Evolutionary conservation across 805 yeast genomes (phyloP), one percentile per base, ranked within the genome.

Genomic region (Yarrowia sp.): DNA sequence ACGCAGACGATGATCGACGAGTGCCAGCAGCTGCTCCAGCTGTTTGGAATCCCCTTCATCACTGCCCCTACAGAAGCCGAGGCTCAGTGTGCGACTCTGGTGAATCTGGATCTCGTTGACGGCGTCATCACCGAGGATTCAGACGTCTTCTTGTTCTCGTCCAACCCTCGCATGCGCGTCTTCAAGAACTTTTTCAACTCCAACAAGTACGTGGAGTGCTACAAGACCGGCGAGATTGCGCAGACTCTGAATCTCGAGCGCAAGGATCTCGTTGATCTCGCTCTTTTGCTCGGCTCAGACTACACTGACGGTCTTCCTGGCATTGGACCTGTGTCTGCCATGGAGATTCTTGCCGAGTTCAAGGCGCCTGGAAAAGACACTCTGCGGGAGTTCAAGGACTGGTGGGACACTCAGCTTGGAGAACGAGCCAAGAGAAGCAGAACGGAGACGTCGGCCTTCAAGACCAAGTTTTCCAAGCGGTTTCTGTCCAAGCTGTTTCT

Each of bases 51-150:
- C 4, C 99, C 99, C 0, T 94, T 84, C 67, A 81, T 94, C 9
- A 89, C 96, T 0, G 97, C 99, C 0, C 99, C 99, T 0, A 90
- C 90, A 92, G 99, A 94, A 74, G 99, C 99, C 1, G 99, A 94
- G 75, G 98, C 99, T 0, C 99, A 94, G 70, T 94, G 99, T 75
- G 97, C 97, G 0, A 89, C 87, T 66, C 74, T 94, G 6, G 73
- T 84, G 38, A 70, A 73, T n/a, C 72, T 91, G 21, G 83, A 81
- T 0, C 76, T 94, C 18, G 97, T 93, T 4, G 98, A 94, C 73
- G 99, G 99, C 0, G 87, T 94, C 6, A 86, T 94, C 22, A 94
- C 99, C 0, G 99, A 94, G 74, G 99, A 94, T 77, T 90, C 97
- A 66, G 99, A 94, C 80, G 91, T 96, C 55, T 94, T 94, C 68